Evolutionary conservation across 2,329 filamentous ascomycete species (phyloP), one percentile per base, ranked within the genome.

Genomic region (Trichoderma aggressivum): DNA sequence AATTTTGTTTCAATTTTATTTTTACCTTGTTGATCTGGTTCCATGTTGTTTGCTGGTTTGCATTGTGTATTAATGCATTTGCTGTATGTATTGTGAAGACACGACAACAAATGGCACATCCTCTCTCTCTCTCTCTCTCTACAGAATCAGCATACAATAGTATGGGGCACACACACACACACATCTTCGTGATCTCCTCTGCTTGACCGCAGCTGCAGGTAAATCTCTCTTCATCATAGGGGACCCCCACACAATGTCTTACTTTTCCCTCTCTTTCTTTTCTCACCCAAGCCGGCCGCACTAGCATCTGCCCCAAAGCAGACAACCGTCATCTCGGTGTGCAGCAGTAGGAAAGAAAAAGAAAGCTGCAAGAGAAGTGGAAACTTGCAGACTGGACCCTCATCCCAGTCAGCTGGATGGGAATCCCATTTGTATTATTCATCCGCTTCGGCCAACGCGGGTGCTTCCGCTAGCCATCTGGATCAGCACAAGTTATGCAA

Each of bases 401-500:
- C 56, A 7, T 32, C 56, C 56, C 56, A 14, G 56, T 34, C 56
- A 59, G 56, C 56, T 59, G 28, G 30, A 59, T 32, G 56, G 21
- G 28, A 59, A 10, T 53, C 18, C 39, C 39, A 43, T 43, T 24
- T 53, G 47, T 53, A 59, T 59, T 59, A 21, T 59, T 32, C 56
- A 32, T 59, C 56, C 30, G 36, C 43, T 26, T 21, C 28, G 43
- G 62, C 43, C 62, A 34, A 32, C n/a, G 62, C 62, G 47, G 47
- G 56, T 59, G 56, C 26, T 56, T 66, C 50, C 63, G 56, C 56
- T 34, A 58, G 24, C 63, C 18, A 66, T 58, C 63, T 58, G 63
- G 32, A 10, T 58, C 56, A 58, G 34, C 16, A 26, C 50, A 58
- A 66, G 28, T 60, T 60, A 43, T 39, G 30, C 55, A 67, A 43